A percentile compares a stretch with the other conserved stretches of the same genome.
Evolutionary conservation across 1,139 yeast genomes (phyloP).

Genomic region (Saccharomyces uvarum): DNA sequence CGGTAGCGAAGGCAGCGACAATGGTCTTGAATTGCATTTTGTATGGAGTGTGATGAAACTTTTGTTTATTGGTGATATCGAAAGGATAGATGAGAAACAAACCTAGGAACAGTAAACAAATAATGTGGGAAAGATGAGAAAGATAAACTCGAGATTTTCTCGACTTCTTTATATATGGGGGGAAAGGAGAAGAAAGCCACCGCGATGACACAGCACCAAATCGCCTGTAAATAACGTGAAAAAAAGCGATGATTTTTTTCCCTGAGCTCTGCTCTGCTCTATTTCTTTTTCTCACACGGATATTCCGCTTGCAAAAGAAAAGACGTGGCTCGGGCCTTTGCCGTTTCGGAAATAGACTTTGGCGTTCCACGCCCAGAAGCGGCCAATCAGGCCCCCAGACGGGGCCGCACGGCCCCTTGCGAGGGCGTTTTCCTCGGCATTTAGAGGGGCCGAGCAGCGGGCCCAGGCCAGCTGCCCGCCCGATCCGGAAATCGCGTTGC

Average conservation of each 20-base stretch:
- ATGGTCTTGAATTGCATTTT: slow-evolving; percentile 57
- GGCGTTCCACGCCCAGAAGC: slow-evolving; percentile 4
- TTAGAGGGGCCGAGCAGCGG: not conserved
- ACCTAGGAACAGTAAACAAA: not conserved
- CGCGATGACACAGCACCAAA: not conserved
- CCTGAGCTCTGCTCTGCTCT: not conserved
- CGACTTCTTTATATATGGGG: not conserved
- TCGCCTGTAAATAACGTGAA: not conserved
- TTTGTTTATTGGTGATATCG: not conserved
- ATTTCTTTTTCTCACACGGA: not conserved
- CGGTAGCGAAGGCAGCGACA: slow-evolving; percentile 33
- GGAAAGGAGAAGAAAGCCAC: not conserved
- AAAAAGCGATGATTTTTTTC: not conserved
- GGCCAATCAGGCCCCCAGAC: not conserved
- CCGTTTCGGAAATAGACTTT: not conserved
- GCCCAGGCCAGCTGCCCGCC: not conserved
- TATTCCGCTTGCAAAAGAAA: slow-evolving; percentile 1
- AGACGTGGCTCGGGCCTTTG: not conserved
- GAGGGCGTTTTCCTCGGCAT: not conserved
- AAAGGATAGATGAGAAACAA: not conserved
- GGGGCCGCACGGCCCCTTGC: not conserved
- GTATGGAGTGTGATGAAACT: slow-evolving; percentile 6
- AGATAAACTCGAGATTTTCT: not conserved
- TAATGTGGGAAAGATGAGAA: not conserved
- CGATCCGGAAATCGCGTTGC: not conserved